Percentiles rank a stretch among this genome's conserved stretches.
Evolutionary conservation across 306 rosid species (phyloP).

Genomic region (Vigna reflexopilosa): DNA sequence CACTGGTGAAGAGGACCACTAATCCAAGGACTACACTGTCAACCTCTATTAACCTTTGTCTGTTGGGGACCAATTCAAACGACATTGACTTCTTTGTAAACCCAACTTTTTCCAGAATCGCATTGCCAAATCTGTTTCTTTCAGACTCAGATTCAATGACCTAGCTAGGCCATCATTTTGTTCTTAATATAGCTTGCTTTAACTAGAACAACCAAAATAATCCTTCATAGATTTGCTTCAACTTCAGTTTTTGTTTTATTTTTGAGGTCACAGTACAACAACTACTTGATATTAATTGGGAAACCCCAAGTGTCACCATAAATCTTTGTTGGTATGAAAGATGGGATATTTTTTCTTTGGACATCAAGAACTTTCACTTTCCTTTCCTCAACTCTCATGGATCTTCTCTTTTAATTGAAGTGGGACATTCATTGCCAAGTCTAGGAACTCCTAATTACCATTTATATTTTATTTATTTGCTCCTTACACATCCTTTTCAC

Average conservation of each 20-base stretch:
- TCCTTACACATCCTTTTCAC: conserved; percentile 46
- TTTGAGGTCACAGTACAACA: conserved; percentile 1
- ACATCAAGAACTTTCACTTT: conserved; percentile 30
- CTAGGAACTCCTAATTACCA: conserved; percentile 6
- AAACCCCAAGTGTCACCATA: conserved; percentile 1
- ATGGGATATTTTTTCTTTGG: conserved; percentile 3
- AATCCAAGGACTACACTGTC: conserved; percentile 22
- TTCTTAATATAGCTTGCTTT: conserved; percentile 22
- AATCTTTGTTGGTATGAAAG: conserved; percentile 3
- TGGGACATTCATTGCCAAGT: conserved; percentile 22
- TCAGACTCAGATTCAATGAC: not conserved
- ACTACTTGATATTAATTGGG: conserved; percentile 13
- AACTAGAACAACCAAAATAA: not conserved
- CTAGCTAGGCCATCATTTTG: not conserved
- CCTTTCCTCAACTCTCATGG: conserved; percentile 6
- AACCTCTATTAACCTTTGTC: not conserved
- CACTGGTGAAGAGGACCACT: conserved; percentile 54
- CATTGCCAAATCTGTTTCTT: not conserved
- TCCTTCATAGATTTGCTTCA: not conserved
- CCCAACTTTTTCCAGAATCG: conserved; percentile 1
- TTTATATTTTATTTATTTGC: not conserved
- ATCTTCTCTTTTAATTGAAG: not conserved
- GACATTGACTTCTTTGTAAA: conserved; percentile 37
- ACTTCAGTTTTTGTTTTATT: conserved; percentile 3
- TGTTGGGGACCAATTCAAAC: conserved; percentile 42